Conservation (phyloP, 1,284 basidiomycete genomes). For the Sporisorium sorghi region DNA sequence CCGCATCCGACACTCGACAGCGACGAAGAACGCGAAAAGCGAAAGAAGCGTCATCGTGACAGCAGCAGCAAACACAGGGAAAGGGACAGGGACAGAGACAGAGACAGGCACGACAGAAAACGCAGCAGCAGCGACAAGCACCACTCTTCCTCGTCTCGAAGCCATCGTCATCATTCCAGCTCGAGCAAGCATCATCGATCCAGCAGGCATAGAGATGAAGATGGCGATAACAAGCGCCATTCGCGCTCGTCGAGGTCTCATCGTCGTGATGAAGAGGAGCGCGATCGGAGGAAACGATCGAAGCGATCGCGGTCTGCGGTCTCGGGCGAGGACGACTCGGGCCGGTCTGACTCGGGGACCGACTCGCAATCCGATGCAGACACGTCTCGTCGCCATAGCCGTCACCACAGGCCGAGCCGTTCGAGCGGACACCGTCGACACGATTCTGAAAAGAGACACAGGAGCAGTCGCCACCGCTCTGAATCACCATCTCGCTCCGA, state of each 20-base stretch:
- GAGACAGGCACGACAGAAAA: constrained; percentile 15
- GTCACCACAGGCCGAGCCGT: constrained; percentile 24
- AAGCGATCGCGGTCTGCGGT: constrained; percentile 26
- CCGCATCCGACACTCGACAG: constrained; percentile 45
- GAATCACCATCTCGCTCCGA: constrained; percentile 9
- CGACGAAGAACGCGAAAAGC: constrained; percentile 50
- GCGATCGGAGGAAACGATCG: constrained; percentile 14
- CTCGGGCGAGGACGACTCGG: constrained; percentile 10
- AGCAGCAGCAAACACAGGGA: constrained; percentile 27
- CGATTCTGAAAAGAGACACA: constrained; percentile 16
- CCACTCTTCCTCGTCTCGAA: constrained; percentile 25
- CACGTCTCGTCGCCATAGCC: constrained; percentile 21
- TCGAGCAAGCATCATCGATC: constrained; percentile 22
- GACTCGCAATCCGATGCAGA: constrained; percentile 7
- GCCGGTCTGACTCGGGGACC: constrained; percentile 10
- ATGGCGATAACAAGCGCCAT: constrained; percentile 23
- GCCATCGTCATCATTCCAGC: constrained; percentile 31
- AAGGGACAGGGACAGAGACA: too few relatives aligned
- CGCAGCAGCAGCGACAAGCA: constrained; percentile 33
- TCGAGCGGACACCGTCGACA: constrained; percentile 16
- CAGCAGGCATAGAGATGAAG: constrained; percentile 27
- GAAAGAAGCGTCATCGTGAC: constrained; percentile 30
- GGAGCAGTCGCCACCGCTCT: constrained; percentile 26
- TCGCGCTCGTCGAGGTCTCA: constrained; percentile 22
- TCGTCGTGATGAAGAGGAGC: constrained; percentile 16